These are phyloP conservation scores for Nemania abortiva DNA, from an alignment of 2,329 filamentous ascomycete genomes.

Conservation along the genomic window DNA sequence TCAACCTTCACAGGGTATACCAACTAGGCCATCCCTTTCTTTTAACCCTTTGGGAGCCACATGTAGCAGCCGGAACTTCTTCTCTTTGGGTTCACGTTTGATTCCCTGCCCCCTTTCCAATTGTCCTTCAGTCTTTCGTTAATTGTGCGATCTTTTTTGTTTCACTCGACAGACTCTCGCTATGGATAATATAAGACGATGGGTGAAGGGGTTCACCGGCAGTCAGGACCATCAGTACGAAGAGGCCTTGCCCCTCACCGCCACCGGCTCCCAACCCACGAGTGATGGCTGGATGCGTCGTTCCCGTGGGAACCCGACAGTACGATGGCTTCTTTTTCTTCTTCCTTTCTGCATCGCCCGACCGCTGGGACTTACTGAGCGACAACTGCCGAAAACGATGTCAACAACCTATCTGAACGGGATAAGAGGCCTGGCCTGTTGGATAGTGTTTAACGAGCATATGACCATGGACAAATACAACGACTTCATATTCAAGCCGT, in stretches of 20 bases:
- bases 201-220: constrained; percentile 28
- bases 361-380: constrained; percentile 36
- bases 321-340: constrained; percentile 34
- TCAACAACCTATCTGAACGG: constrained; percentile 37
- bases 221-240: constrained; percentile 29
- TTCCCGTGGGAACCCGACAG: constrained; percentile 18
- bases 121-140: constrained; percentile 32
- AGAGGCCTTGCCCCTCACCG: constrained; percentile 31
- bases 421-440: constrained; percentile 37
- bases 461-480: constrained; percentile 37
- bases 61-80: constrained; percentile 15
- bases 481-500: constrained; percentile 36
- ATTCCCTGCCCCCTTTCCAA: background rate
- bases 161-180: constrained; percentile 15
- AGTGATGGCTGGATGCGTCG: constrained; percentile 24
- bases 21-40: constrained; percentile 17
- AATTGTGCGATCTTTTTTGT: constrained; percentile 17
- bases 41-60: constrained; percentile 22
- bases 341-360: constrained; percentile 34
- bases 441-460: constrained; percentile 38
- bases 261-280: constrained; percentile 16
- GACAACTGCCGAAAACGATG: constrained; percentile 34
- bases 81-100: constrained; percentile 26
- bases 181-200: constrained; percentile 35
- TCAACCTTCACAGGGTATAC: constrained; percentile 19